A percentile compares a stretch with the other conserved stretches of the same genome.
These are phyloP conservation scores for Pilatotrama ljubarskyi DNA, from an alignment of 768 basidiomycete genomes.

Conservation along the genomic window DNA sequence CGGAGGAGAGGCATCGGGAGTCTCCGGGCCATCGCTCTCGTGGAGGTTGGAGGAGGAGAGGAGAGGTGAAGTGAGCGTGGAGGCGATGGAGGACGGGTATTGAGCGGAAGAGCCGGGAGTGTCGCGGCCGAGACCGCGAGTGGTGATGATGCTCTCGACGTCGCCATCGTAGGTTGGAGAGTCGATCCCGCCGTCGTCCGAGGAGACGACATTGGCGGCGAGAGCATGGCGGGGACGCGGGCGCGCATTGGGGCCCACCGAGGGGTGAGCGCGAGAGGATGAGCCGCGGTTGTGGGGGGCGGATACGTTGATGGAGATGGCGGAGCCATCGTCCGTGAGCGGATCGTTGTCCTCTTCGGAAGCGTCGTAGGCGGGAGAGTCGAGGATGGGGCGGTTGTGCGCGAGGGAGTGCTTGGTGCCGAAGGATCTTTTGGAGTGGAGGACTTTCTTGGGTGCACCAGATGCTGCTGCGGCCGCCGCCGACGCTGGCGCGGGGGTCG, in stretches of 20 bases:
- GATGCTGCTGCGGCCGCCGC: not conserved
- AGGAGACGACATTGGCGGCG: constrained; percentile 44
- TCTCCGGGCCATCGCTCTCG: constrained; percentile 16
- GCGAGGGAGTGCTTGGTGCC: constrained; percentile 40
- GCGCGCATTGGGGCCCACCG: constrained; percentile 4
- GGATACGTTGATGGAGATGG: constrained; percentile 45
- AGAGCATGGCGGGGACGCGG: constrained; percentile 22
- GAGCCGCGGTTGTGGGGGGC: constrained; percentile 23
- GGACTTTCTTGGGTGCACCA: constrained; percentile 24
- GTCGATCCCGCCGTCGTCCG: constrained; percentile 77
- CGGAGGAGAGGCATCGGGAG: constrained; percentile 10
- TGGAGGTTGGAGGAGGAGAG: constrained; percentile 13
- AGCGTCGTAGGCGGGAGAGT: constrained; percentile 41
- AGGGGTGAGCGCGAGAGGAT: constrained; percentile 22
- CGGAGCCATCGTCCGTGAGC: constrained; percentile 71
- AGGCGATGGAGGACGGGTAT: constrained; percentile 27
- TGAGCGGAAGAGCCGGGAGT: constrained; percentile 19
- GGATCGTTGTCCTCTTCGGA: constrained; percentile 91
- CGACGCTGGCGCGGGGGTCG: not conserved
- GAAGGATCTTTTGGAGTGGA: constrained; percentile 61
- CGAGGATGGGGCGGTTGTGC: constrained; percentile 23
- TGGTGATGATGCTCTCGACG: constrained; percentile 75
- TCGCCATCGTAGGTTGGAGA: constrained; percentile 92
- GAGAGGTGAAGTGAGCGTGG: constrained; percentile 18
- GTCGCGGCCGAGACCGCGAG: constrained; percentile 40